phyloP scores from a whole-genome alignment of 1,139 yeast species.

The Schwanniomyces etchellsii region DNA sequence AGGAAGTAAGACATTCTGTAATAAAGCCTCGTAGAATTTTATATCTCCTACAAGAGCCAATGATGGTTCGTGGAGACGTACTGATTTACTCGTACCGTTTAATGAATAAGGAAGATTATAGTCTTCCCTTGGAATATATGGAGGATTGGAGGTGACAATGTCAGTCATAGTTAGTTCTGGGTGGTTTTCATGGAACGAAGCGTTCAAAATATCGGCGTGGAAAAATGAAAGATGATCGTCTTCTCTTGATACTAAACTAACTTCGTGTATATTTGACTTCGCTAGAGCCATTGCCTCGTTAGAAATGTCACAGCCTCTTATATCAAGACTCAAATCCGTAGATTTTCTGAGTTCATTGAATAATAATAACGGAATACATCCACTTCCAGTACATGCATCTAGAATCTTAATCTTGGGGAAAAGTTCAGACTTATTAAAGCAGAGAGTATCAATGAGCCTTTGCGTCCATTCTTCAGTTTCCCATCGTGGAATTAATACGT shows the following conservation, averaged over 20 bases:
- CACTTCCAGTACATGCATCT: conserved; percentile 89
- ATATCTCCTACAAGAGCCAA: conserved; percentile 71
- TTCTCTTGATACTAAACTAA: conserved; percentile 2
- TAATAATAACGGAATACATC: conserved; percentile 68
- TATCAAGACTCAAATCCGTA: conserved; percentile 10
- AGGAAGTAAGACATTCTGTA: conserved; percentile 34
- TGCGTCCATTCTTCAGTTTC: conserved; percentile 92
- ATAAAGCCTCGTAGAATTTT: conserved; percentile 61
- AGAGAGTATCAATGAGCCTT: conserved; percentile 29
- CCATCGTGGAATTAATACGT: conserved; percentile 86
- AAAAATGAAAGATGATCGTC: conserved; percentile 10
- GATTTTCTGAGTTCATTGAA: conserved; percentile 22
- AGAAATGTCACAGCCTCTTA: conserved; percentile 60
- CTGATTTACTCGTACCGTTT: conserved; percentile 51
- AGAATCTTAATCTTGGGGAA: conserved; percentile 25
- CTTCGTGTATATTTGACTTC: conserved; percentile 30
- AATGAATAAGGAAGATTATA: conserved; percentile 25
- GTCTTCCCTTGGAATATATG: conserved; percentile 60
- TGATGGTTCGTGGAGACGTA: conserved; percentile 65
- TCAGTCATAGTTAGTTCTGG: conserved; percentile 22
- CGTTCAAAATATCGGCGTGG: conserved; percentile 19
- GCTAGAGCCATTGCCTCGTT: conserved; percentile 48
- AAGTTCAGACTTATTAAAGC: background rate
- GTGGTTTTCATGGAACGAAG: background rate
- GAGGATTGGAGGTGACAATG: conserved; percentile 79